Evolutionary conservation across 129 eudicot species (phyloP).

Genomic region (Escallonia herrerae): DNA sequence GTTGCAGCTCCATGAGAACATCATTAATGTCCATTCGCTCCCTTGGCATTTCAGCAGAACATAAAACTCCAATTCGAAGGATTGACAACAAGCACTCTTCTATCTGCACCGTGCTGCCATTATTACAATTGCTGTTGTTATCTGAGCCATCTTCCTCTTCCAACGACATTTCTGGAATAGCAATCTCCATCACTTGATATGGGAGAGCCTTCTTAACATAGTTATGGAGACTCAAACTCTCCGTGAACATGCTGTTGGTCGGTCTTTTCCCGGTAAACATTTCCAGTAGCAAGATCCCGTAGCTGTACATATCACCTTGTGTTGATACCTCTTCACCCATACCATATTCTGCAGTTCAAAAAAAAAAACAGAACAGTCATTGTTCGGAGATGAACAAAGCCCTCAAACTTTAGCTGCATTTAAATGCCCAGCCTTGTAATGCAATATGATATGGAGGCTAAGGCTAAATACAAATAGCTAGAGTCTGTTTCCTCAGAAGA

Average conservation of each 20-base stretch:
- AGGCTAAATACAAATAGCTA: not conserved
- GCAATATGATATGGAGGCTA: not conserved
- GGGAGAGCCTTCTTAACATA: not conserved
- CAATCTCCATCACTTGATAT: not conserved
- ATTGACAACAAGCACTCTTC: constrained; percentile 2
- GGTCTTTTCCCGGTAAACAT: constrained; percentile 17
- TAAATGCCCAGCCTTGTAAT: not conserved
- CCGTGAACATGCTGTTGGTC: not conserved
- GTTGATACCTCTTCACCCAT: constrained; percentile 11
- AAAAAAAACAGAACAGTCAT: not conserved
- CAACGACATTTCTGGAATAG: not conserved
- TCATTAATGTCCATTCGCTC: constrained; percentile 15
- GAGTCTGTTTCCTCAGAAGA: not conserved
- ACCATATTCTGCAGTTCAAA: constrained; percentile 18
- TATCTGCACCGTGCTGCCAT: not conserved
- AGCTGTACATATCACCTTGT: constrained; percentile 8
- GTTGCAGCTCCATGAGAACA: not conserved
- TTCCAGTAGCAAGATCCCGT: constrained; percentile 10
- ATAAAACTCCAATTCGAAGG: constrained; percentile 1
- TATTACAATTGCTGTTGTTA: too few species aligned
- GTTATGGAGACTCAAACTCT: not conserved
- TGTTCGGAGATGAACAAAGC: too few species aligned
- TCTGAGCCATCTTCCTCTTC: not conserved
- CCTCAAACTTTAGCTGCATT: not conserved
- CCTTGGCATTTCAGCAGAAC: constrained; percentile 15